These are phyloP conservation scores for Breynia disticha DNA, from an alignment of 441 rosid species.

Conservation along the genomic window DNA sequence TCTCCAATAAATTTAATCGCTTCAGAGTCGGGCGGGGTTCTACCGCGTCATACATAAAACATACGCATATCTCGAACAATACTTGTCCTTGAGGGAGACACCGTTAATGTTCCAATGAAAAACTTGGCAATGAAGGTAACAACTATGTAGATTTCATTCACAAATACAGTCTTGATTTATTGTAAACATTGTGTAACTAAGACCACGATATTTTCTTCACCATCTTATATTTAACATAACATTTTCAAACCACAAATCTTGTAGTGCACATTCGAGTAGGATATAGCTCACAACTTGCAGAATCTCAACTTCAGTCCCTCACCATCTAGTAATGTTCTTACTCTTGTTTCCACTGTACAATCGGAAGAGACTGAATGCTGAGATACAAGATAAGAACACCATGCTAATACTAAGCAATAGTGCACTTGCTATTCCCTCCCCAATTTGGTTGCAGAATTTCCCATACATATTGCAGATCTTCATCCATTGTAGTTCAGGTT, in stretches of 20 bases:
- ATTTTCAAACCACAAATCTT: not conserved
- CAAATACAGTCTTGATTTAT: conserved; percentile 9
- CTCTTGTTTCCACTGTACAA: conserved; percentile 45
- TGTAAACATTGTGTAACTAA: not conserved
- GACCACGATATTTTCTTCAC: conserved; percentile 4
- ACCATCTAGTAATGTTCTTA: conserved; percentile 28
- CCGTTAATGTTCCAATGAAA: no score
- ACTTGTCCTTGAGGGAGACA: no score
- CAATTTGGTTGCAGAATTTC: conserved; percentile 64
- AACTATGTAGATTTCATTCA: conserved; percentile 5
- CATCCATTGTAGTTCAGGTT: conserved; percentile 76
- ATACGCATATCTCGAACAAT: no score
- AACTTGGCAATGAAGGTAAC: not conserved
- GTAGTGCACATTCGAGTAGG: not conserved
- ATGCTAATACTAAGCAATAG: conserved; percentile 40
- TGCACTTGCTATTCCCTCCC: conserved; percentile 49
- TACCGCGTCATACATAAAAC: no score
- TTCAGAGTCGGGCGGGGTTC: no score
- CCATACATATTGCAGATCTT: conserved; percentile 66
- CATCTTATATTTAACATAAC: not conserved
- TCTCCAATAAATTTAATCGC: no score
- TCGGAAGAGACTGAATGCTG: conserved; percentile 78
- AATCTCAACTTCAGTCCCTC: conserved; percentile 3
- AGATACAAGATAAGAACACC: conserved; percentile 52
- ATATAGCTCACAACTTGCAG: not conserved